Evolutionary conservation across 2,329 filamentous ascomycete genomes (phyloP).

Genomic region (Neofusicoccum umdonicola): DNA sequence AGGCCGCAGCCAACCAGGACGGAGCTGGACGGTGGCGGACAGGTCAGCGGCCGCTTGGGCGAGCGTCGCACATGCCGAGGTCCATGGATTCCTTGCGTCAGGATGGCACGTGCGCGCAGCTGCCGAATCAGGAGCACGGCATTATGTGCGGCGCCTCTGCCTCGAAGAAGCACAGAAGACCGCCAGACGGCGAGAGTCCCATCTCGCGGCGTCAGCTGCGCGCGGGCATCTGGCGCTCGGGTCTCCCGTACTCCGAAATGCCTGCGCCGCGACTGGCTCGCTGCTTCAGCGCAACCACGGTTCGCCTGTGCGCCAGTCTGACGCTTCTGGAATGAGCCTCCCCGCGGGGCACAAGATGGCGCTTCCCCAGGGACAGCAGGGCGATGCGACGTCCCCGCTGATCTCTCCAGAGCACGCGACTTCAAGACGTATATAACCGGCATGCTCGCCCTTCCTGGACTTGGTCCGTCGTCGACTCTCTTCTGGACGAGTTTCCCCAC

Average conservation of each 20-base stretch:
- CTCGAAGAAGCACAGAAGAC: no score
- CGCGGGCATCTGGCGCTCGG: not conserved
- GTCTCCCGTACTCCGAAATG: not conserved
- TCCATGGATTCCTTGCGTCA: slow-evolving; percentile 5
- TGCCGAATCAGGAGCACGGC: slow-evolving; percentile 7
- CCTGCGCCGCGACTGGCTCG: not conserved
- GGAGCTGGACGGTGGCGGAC: not conserved
- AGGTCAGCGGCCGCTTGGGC: not conserved
- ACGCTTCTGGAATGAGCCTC: not conserved
- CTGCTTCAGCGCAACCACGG: not conserved
- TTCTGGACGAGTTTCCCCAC: no score
- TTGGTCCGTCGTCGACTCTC: no score
- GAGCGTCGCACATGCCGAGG: slow-evolving; percentile 6
- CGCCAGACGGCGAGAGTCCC: not conserved
- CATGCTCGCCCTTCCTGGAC: not conserved
- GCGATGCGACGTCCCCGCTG: not conserved
- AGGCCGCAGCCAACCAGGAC: not conserved
- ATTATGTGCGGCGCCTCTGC: not conserved
- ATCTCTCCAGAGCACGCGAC: not conserved
- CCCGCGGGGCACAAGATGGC: not conserved
- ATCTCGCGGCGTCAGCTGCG: not conserved
- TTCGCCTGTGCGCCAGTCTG: not conserved
- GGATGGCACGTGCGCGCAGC: not conserved
- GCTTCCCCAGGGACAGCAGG: not conserved
- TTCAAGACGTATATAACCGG: not conserved